Evolutionary conservation across 306 rosid genomes (phyloP).

Genomic region (Castanea sativa): DNA sequence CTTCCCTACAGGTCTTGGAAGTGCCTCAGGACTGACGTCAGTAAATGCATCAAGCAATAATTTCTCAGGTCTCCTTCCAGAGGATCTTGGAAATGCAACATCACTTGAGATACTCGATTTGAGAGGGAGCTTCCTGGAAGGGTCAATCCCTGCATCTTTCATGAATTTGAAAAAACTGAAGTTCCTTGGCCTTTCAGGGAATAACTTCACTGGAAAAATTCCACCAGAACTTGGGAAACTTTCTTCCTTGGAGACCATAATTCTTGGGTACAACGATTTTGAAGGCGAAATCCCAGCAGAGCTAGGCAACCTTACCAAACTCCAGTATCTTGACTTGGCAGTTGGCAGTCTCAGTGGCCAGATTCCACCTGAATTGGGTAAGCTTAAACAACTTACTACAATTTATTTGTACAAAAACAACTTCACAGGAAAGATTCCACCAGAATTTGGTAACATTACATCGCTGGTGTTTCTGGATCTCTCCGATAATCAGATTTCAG

Average conservation of each 20-base stretch:
- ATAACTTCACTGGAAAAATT: slow-evolving; percentile 67
- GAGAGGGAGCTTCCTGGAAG: slow-evolving; percentile 76
- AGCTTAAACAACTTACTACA: slow-evolving; percentile 59
- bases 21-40: slow-evolving; percentile 46
- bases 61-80: slow-evolving; percentile 66
- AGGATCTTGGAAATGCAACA: slow-evolving; percentile 77
- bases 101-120: slow-evolving; percentile 69
- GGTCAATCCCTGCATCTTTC: slow-evolving; percentile 65
- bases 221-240: slow-evolving; percentile 66
- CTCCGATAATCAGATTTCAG: slow-evolving; percentile 79
- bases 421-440: slow-evolving; percentile 68
- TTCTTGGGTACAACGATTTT: slow-evolving; percentile 78
- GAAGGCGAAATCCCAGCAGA: slow-evolving; percentile 71
- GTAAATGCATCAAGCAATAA: slow-evolving; percentile 79
- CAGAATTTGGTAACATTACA: slow-evolving; percentile 56
- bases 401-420: slow-evolving; percentile 75
- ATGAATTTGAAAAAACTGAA: slow-evolving; percentile 59
- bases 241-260: slow-evolving; percentile 63
- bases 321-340: slow-evolving; percentile 79
- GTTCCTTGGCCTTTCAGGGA: slow-evolving; percentile 85
- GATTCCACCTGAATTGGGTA: slow-evolving; percentile 74
- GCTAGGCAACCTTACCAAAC: slow-evolving; percentile 78
- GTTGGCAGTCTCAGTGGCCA: slow-evolving; percentile 71
- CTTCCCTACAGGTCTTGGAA: slow-evolving; percentile 70
- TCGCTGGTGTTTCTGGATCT: slow-evolving; percentile 72